Percentiles rank a stretch among this genome's conserved stretches.
Conservation (phyloP, 768 basidiomycete genomes). For the Podaxis mareebaensis region DNA sequence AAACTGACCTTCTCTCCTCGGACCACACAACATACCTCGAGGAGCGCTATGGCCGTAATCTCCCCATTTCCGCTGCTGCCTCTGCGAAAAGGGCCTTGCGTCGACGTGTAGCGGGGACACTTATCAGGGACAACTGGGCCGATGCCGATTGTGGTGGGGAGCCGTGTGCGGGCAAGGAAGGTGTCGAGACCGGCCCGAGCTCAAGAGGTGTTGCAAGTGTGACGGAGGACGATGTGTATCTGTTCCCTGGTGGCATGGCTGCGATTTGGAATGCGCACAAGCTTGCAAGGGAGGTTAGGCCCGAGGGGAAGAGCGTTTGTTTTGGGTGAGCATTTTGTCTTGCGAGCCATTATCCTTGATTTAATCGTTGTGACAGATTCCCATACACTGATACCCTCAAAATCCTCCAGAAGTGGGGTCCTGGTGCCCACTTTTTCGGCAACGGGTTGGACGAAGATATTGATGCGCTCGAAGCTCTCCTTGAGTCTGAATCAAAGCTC, state of each 20-base stretch:
- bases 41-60: slow-evolving; percentile 92
- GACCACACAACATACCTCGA: slow-evolving; percentile 83
- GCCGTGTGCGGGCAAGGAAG: slow-evolving; percentile 43
- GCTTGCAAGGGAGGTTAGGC: slow-evolving; percentile 53
- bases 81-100: slow-evolving; percentile 87
- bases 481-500: slow-evolving; percentile 43
- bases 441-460: slow-evolving; percentile 76
- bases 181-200: slow-evolving; percentile 58
- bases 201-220: slow-evolving; percentile 68
- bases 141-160: slow-evolving; percentile 35
- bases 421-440: slow-evolving; percentile 88
- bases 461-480: slow-evolving; percentile 64
- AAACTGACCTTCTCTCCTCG: slow-evolving; percentile 49
- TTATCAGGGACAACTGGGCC: slow-evolving; percentile 56
- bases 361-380: slow-evolving; percentile 56
- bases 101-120: slow-evolving; percentile 86
- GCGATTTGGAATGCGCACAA: slow-evolving; percentile 94
- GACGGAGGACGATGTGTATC: slow-evolving; percentile 84
- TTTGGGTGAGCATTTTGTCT: slow-evolving; percentile 70
- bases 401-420: slow-evolving; percentile 94
- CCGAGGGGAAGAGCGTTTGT: slow-evolving; percentile 81
- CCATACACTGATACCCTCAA: slow-evolving; percentile 96
- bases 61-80: slow-evolving; percentile 68
- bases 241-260: slow-evolving; percentile 88
- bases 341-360: neutral